Base-by-base conservation (phyloP, 2,329 filamentous ascomycete genomes). In the Venturia nashicola region DNA sequence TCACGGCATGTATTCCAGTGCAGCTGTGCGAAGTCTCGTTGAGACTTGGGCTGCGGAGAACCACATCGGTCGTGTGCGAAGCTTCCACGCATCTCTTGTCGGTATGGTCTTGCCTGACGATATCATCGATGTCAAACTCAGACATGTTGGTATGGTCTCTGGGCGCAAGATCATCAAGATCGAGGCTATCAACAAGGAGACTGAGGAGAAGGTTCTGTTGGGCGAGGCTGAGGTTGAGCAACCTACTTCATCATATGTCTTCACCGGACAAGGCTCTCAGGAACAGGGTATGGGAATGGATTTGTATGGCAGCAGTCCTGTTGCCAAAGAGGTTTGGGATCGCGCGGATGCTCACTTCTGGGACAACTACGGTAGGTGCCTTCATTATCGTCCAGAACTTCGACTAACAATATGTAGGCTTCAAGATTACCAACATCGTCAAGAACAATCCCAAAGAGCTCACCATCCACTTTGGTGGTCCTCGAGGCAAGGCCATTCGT, bases 211-310 rank as follows among this genome's bases (percentile, higher is more conserved):
- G 82, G 91, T 99, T 14, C 82, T 99, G 5, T 80, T 96, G 61
- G 94, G 91, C 72, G 93, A 97, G 78, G 94, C 94, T 34, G 94
- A 99, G 77, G 91, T 99, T 65, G 94, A 99, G 77, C 94, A 99
- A 75, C 95, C 95, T 8, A 91, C 94, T 42, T 96, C 93, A 1
- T 88, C 94, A 5, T 99, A 99, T 72, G 91, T 99, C 69, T 99
- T 99, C 77, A 99, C 95, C 67, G 94, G 94, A 64, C 94, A 99
- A 77, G 94, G 94, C 70, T 97, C 92, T 61, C 95, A 99, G 76
- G 94, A 99, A 77, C 94, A 99, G 76, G 94, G 94, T 67, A 99
- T 99, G 94, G 94, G 94, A 77, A 99, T 99, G 94, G 94, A 97
- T 72, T 83, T 99, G 61, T 99, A 99, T 75, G 88, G 83, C 71